Evolutionary conservation across 2,329 filamentous ascomycete species (phyloP).

Genomic region (Epichloe sibirici): DNA sequence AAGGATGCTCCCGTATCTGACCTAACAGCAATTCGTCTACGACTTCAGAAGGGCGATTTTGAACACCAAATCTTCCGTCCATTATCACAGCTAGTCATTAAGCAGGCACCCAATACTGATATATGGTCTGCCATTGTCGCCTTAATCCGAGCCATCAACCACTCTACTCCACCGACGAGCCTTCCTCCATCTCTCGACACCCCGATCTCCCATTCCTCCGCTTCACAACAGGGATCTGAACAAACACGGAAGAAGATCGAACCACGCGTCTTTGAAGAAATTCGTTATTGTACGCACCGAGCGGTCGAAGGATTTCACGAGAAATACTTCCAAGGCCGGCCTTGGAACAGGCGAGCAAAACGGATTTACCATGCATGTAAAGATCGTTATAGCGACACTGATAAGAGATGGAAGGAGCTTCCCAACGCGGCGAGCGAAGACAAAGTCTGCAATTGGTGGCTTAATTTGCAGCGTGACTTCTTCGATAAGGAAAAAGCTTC

Average conservation of each 20-base stretch:
- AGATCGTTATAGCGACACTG: background rate
- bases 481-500: background rate
- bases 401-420: background rate
- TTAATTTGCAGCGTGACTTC: background rate
- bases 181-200: background rate
- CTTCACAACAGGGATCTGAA: background rate
- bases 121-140: background rate
- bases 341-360: background rate
- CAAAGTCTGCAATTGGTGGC: background rate
- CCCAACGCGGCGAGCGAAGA: background rate
- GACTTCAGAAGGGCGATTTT: background rate
- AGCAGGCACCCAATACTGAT: background rate
- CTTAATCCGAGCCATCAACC: background rate
- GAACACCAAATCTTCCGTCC: background rate
- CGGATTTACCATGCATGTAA: background rate
- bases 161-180: background rate
- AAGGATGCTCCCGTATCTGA: background rate
- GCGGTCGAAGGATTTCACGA: background rate
- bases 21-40: background rate
- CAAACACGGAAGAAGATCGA: background rate
- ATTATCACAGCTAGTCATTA: background rate
- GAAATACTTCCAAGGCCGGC: slow-evolving; percentile 1
- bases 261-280: slow-evolving; percentile 4
- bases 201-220: slow-evolving; percentile 3
- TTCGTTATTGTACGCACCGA: slow-evolving; percentile 1